Conservation (phyloP, 768 basidiomycete genomes). For the Suillus sp. region DNA sequence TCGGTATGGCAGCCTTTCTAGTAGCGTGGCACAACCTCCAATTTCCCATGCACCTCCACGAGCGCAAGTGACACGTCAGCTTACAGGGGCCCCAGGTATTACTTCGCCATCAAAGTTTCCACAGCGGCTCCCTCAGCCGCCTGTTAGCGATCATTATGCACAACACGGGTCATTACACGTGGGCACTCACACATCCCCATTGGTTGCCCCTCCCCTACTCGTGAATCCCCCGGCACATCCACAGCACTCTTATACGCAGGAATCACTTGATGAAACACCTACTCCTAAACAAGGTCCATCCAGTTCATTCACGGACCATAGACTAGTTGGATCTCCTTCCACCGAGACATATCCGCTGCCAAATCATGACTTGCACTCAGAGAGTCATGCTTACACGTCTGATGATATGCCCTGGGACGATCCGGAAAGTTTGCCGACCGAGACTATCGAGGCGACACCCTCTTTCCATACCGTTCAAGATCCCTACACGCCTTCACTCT, state of each 20-base stretch:
- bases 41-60: constrained; percentile 15
- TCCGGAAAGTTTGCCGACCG: constrained; percentile 15
- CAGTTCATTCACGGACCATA: background rate
- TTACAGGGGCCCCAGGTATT: background rate
- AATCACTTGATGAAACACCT: constrained; percentile 4
- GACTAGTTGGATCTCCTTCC: background rate
- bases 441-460: background rate
- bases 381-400: constrained; percentile 13
- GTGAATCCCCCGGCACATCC: constrained; percentile 8
- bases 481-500: background rate
- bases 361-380: constrained; percentile 8
- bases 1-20: background rate
- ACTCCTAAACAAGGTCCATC: constrained; percentile 11
- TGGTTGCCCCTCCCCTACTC: constrained; percentile 2
- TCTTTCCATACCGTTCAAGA: background rate
- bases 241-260: background rate
- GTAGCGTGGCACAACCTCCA: background rate
- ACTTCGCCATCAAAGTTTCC: constrained; percentile 1
- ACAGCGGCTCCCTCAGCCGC: constrained; percentile 6
- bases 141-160: background rate
- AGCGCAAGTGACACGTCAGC: constrained; percentile 1
- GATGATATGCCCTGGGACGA: constrained; percentile 23
- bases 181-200: background rate
- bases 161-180: background rate
- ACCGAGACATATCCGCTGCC: background rate